A percentile compares a stretch with the other conserved stretches of the same genome.
phyloP scores from a whole-genome alignment of 257 asterid genomes.

The Cordia subcordata region DNA sequence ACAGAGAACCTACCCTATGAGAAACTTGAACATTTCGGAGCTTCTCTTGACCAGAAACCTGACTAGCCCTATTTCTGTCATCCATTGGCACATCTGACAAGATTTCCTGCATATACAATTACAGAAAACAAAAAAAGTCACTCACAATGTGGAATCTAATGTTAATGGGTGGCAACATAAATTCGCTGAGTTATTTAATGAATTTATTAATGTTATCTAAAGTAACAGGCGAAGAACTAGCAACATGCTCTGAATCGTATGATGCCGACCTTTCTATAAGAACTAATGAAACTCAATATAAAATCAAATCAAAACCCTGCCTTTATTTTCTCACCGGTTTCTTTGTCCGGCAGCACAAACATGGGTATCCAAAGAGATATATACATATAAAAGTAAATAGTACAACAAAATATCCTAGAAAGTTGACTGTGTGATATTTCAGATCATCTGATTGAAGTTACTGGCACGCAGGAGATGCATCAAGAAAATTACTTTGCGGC shows the following conservation, averaged over 20 bases:
- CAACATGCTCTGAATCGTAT: too few species aligned
- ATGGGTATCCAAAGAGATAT: background rate
- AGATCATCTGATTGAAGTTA: too few species aligned
- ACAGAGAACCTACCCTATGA: slow-evolving; percentile 58
- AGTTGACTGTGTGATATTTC: too few species aligned
- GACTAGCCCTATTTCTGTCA: slow-evolving; percentile 61
- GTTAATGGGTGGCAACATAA: background rate
- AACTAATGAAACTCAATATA: background rate
- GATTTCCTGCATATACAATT: slow-evolving; percentile 57
- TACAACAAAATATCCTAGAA: too few species aligned
- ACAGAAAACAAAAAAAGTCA: slow-evolving; percentile 9
- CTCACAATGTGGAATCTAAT: background rate
- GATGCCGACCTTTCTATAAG: too few species aligned
- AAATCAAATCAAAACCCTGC: background rate
- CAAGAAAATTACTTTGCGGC: too few species aligned
- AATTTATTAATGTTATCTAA: background rate
- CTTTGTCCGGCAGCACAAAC: background rate
- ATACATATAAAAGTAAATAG: too few species aligned
- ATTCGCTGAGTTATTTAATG: too few species aligned
- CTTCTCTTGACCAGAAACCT: slow-evolving; percentile 57
- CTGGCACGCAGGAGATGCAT: too few species aligned
- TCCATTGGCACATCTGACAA: slow-evolving; percentile 90
- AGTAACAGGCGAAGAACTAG: background rate
- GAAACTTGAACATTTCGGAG: slow-evolving; percentile 73
- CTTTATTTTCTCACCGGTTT: background rate